These are phyloP conservation scores for Trichomonas tenax DNA, from an alignment of 208 protist species.

Conservation along the genomic window DNA sequence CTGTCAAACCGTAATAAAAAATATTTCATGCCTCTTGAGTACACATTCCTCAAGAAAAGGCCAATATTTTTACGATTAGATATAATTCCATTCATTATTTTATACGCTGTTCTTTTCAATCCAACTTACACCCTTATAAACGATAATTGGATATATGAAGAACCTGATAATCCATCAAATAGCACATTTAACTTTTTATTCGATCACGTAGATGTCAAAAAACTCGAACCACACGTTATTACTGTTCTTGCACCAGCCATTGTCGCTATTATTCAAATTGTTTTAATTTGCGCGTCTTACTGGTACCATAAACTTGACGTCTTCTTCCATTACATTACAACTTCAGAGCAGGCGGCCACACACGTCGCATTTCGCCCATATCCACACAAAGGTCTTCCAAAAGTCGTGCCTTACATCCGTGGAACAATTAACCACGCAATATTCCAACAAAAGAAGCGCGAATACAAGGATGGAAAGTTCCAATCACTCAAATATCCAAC, in stretches of 20 bases:
- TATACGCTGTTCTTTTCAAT: neutral
- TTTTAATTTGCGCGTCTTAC: neutral
- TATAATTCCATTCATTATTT: neutral
- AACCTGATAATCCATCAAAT: conserved; percentile 4
- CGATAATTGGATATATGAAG: neutral
- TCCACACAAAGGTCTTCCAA: neutral
- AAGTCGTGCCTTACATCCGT: neutral
- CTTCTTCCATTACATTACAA: neutral
- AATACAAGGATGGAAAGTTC: neutral
- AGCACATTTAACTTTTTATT: neutral
- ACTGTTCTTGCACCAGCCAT: neutral
- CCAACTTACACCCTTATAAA: neutral
- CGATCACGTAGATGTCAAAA: neutral
- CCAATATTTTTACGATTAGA: neutral
- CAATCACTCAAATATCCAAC: neutral
- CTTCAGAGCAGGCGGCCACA: neutral
- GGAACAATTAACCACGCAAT: neutral
- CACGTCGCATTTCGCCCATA: conserved; percentile 1
- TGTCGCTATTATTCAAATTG: neutral
- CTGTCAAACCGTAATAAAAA: neutral
- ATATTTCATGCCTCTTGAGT: neutral
- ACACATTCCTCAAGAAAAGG: neutral
- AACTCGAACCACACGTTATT: neutral
- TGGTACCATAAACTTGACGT: neutral
- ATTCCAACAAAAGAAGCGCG: neutral